These are phyloP conservation scores for Neurospora sp. DNA, from an alignment of 495 filamentous ascomycete species.

Conservation along the genomic window DNA sequence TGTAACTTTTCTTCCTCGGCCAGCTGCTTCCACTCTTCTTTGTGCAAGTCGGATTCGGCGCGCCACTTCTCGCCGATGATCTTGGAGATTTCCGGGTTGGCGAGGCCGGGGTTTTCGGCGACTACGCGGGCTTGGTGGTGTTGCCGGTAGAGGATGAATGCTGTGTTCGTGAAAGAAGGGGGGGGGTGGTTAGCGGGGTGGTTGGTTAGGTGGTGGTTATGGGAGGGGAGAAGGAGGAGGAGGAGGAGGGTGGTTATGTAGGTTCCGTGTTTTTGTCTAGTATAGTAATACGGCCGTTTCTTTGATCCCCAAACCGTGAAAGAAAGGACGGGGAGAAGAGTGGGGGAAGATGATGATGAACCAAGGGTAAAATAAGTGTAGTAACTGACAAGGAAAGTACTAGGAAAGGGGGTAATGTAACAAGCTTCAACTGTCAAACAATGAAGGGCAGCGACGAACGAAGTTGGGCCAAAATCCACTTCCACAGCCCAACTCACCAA, in stretches of 20 bases:
- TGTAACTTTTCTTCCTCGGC: slow-evolving; percentile 92
- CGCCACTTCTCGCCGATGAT: slow-evolving; percentile 94
- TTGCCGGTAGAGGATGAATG: slow-evolving; percentile 96
- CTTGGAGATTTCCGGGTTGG: slow-evolving; percentile 97
- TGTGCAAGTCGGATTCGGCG: slow-evolving; percentile 59
- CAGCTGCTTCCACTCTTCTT: slow-evolving; percentile 78
- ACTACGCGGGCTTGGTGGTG: slow-evolving; percentile 80
- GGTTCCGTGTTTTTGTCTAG: too few relatives aligned
- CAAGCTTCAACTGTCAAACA: too few relatives aligned
- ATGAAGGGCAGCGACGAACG: too few relatives aligned
- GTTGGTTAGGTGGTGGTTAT: slow-evolving; percentile 8
- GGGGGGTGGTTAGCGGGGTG: background rate
- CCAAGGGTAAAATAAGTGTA: too few relatives aligned
- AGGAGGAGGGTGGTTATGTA: too few relatives aligned
- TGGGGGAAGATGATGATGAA: too few relatives aligned
- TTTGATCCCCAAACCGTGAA: too few relatives aligned
- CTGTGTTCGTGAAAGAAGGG: slow-evolving; percentile 34
- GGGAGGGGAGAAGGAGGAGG: background rate
- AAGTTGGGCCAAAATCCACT: too few relatives aligned
- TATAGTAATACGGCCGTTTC: too few relatives aligned
- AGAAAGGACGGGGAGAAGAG: too few relatives aligned
- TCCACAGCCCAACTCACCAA: background rate
- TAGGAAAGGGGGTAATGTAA: too few relatives aligned
- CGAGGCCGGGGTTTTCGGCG: slow-evolving; percentile 71
- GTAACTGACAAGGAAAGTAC: too few relatives aligned